Percentiles rank a stretch among this genome's conserved stretches.
Conservation (phyloP, 2,329 filamentous ascomycete genomes). For the Aspergillus novofumigatus region DNA sequence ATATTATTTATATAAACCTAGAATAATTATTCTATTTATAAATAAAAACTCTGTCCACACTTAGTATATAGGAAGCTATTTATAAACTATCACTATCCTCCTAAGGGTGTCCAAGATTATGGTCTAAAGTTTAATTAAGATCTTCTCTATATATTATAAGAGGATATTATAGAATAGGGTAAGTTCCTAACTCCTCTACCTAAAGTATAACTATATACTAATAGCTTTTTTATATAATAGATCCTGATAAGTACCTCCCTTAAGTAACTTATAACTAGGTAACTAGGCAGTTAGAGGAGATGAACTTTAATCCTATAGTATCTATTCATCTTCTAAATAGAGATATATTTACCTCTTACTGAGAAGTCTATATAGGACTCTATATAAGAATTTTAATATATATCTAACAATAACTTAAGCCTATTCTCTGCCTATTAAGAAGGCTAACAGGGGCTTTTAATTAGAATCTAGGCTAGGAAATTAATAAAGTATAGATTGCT, state of each 20-base stretch:
- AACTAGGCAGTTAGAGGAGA: conserved; percentile 4
- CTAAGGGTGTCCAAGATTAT: background rate
- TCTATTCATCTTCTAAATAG: background rate
- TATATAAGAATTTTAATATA: background rate
- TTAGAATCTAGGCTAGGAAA: too few relatives aligned
- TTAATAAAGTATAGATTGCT: too few relatives aligned
- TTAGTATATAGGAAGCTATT: conserved; percentile 5
- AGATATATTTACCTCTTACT: background rate
- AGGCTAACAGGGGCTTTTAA: background rate
- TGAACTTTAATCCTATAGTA: conserved; percentile 7
- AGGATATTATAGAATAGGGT: background rate
- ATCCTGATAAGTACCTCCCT: conserved; percentile 9
- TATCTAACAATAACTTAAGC: background rate
- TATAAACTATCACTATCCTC: conserved; percentile 10
- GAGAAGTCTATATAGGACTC: background rate
- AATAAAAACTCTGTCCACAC: conserved; percentile 6
- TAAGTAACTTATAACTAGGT: conserved; percentile 5
- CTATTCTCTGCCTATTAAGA: background rate
- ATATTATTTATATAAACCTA: conserved; percentile 6
- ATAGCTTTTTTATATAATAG: background rate
- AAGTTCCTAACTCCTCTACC: background rate
- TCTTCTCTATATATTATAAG: background rate
- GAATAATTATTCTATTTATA: conserved; percentile 11
- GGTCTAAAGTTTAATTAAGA: background rate
- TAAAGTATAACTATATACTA: background rate